phyloP scores from a whole-genome alignment of 352 stramenopile species.

The Globisporangium spiculum region DNA sequence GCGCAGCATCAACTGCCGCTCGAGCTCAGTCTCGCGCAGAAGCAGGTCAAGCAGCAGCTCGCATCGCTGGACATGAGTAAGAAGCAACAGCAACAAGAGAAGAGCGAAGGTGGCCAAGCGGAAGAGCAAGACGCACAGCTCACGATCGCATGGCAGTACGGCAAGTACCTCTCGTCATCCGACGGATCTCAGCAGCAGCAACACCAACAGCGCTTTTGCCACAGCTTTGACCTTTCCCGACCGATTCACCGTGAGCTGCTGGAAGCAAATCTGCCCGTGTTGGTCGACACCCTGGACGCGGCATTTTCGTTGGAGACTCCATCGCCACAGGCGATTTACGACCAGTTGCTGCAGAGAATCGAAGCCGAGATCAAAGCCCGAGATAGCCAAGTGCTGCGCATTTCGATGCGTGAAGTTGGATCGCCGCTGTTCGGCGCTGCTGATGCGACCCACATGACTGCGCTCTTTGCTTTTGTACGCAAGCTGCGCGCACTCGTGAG shows the following conservation, averaged over 20 bases:
- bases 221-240: slow-evolving; percentile 71
- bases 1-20: slow-evolving; percentile 41
- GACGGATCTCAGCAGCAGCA: slow-evolving; percentile 6
- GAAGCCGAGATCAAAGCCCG: slow-evolving; percentile 16
- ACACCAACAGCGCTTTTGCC: slow-evolving; percentile 46
- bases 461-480: slow-evolving; percentile 39
- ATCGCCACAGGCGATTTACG: slow-evolving; percentile 24
- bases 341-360: slow-evolving; percentile 25
- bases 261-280: slow-evolving; percentile 33
- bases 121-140: slow-evolving; percentile 23
- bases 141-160: slow-evolving; percentile 78
- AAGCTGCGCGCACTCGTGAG: slow-evolving; percentile 27
- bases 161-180: slow-evolving; percentile 44
- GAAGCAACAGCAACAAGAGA: slow-evolving; percentile 5
- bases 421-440: slow-evolving; percentile 37
- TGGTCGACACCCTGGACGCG: slow-evolving; percentile 23
- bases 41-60: slow-evolving; percentile 61
- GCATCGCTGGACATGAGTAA: slow-evolving; percentile 8
- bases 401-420: slow-evolving; percentile 43
- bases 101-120: not conserved
- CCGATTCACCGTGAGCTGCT: slow-evolving; percentile 53
- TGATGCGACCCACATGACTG: slow-evolving; percentile 36
- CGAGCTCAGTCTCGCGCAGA: slow-evolving; percentile 65
- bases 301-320: not conserved
- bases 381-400: slow-evolving; percentile 32